A percentile compares a stretch with the other conserved stretches of the same genome.
These are phyloP conservation scores for Hyaloscypha bicolor DNA, from an alignment of 495 filamentous ascomycete species.

Conservation along the genomic window DNA sequence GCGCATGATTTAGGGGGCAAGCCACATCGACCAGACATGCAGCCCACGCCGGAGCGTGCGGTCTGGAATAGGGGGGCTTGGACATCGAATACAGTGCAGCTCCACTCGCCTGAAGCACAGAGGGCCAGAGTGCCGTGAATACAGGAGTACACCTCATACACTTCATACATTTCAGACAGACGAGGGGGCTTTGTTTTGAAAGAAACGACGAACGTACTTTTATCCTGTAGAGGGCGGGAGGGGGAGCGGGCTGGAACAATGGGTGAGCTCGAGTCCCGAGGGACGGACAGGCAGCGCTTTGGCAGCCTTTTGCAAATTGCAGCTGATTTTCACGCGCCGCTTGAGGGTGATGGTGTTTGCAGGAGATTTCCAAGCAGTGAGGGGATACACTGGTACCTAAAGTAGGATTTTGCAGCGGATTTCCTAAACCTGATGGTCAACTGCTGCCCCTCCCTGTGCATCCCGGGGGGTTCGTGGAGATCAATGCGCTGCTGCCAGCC, in stretches of 20 bases:
- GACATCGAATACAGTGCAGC: not conserved
- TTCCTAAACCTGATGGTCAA: not conserved
- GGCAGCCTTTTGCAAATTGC: not conserved
- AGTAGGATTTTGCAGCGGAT: slow-evolving; percentile 2
- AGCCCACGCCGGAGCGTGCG: not conserved
- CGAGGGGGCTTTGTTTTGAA: not conserved
- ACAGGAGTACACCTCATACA: not conserved
- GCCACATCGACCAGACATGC: not conserved
- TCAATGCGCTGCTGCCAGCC: not conserved
- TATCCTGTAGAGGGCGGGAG: not conserved
- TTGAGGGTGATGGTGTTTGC: not conserved
- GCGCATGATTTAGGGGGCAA: slow-evolving; percentile 13
- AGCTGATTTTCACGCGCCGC: not conserved
- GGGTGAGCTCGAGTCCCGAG: not conserved
- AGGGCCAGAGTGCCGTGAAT: not conserved
- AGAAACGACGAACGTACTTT: not conserved
- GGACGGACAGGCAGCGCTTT: not conserved
- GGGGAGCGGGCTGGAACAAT: not conserved
- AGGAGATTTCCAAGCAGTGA: not conserved
- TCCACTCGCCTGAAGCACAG: not conserved
- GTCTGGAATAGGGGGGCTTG: not conserved
- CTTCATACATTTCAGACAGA: not conserved
- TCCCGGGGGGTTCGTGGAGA: not conserved
- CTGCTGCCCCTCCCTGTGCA: slow-evolving; percentile 1
- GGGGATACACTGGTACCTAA: not conserved